Conservation (phyloP, 345 rosid species). For the Eucalyptus polybractea region DNA sequence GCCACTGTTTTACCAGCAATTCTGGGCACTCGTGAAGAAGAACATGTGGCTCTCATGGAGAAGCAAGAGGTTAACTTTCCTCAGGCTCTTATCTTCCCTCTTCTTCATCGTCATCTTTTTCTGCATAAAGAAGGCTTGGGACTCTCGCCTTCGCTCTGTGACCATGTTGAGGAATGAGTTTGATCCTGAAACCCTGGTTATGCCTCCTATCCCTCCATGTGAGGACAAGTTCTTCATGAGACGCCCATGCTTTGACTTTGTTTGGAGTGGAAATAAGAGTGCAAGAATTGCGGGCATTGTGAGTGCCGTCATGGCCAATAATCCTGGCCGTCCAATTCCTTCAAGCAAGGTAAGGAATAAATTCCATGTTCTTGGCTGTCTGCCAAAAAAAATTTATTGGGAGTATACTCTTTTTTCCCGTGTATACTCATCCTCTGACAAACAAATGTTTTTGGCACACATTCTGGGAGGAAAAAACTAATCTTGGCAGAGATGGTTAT, state of each 20-base stretch:
- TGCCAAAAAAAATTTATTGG: not conserved
- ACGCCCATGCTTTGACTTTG: constrained; percentile 61
- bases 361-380: not conserved
- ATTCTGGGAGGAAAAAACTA: not conserved
- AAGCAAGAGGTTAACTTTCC: constrained; percentile 58
- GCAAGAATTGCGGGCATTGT: constrained; percentile 11
- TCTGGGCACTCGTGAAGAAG: constrained; percentile 41
- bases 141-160: constrained; percentile 14
- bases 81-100: constrained; percentile 73
- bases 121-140: constrained; percentile 41
- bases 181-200: constrained; percentile 34
- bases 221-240: constrained; percentile 54
- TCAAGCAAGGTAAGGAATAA: constrained; percentile 21
- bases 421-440: not conserved
- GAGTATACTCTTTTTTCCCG: not conserved
- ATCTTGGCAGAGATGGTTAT: not conserved
- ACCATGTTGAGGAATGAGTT: constrained; percentile 23
- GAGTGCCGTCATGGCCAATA: constrained; percentile 36
- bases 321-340: constrained; percentile 33
- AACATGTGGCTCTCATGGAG: constrained; percentile 80
- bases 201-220: constrained; percentile 62
- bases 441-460: not conserved
- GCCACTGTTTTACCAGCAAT: constrained; percentile 45
- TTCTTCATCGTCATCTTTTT: constrained; percentile 75
- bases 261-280: constrained; percentile 70